Evolutionary conservation across 2,329 filamentous ascomycete genomes (phyloP).

Genomic region (Graphilbum ipis-grandicollis): DNA sequence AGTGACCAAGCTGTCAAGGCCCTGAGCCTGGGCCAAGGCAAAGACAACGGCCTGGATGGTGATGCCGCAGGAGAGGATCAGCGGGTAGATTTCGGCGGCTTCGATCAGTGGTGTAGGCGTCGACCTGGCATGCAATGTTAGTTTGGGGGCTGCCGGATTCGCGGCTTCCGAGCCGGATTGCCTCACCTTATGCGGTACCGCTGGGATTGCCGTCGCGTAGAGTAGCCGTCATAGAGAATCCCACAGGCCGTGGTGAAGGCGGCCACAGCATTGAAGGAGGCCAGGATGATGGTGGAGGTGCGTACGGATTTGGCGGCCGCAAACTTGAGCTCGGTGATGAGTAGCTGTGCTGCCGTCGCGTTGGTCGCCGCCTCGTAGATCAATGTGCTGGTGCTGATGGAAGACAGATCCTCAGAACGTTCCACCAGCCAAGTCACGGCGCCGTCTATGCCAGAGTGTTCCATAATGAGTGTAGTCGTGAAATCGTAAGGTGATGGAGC

Average conservation of each 20-base stretch:
- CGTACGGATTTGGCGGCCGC: conserved; percentile 38
- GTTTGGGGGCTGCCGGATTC: too few species aligned
- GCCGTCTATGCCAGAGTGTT: conserved; percentile 9
- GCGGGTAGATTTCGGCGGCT: conserved; percentile 32
- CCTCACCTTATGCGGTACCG: conserved; percentile 26
- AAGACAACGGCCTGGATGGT: conserved; percentile 40
- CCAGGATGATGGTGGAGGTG: conserved; percentile 43
- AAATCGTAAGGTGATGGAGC: neutral
- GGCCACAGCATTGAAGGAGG: conserved; percentile 41
- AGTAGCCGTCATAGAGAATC: conserved; percentile 40
- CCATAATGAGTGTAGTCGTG: conserved; percentile 2
- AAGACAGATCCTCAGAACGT: conserved; percentile 11
- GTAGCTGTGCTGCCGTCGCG: conserved; percentile 21
- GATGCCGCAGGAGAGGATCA: conserved; percentile 39
- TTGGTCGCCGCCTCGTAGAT: conserved; percentile 17
- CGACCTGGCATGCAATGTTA: too few species aligned
- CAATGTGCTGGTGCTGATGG: conserved; percentile 6
- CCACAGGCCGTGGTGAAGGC: conserved; percentile 37
- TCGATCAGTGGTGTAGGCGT: conserved; percentile 24
- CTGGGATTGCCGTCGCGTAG: too few species aligned
- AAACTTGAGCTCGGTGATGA: conserved; percentile 34
- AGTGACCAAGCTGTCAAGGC: conserved; percentile 31
- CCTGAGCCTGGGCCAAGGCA: conserved; percentile 36
- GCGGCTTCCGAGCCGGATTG: too few species aligned
- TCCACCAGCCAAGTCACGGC: conserved; percentile 14